Evolutionary conservation across 2,329 filamentous ascomycete species (phyloP), one percentile per base, ranked within the genome.

Genomic region (Bipolaris gigantea): DNA sequence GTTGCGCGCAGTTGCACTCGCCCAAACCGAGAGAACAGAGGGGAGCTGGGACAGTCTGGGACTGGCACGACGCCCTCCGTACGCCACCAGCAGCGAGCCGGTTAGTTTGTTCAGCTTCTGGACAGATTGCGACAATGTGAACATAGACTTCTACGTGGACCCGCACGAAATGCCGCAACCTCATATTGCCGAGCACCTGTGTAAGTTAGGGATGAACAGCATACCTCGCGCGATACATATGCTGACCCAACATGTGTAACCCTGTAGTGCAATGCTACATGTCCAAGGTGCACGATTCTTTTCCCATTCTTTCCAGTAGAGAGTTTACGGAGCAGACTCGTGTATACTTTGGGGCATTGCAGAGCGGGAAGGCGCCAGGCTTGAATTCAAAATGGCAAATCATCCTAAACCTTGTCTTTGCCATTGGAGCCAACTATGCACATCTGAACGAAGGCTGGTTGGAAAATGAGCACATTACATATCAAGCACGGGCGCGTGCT

Each of bases 361-460:
- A 62, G 9, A 55, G 47, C 18, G 63, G 61, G 10, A 65, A 58
- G 11, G 51, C 61, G 15, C 57, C 61, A 2, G 56, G 43, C 4
- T 51, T 67, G 3, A 67, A 60, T 35, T 47, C 49, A 8, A 70
- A 64, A 46, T 77, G 75, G 75, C 67, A 73, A 33, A 71, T 71
- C 7, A 75, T 75, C 16, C 35, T 78, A 48, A 77, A 78, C 36
- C 52, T 78, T 23, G 68, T 78, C 2, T 76, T 78, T 50, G 76
- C 76, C 3, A 74, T 78, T n/a, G 75, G 70, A 4, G 71, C 75
- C 34, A 72, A 71, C 48, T 71, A 75, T 44, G 69, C 70, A n/a
- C 65, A 73, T 48, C 65, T 62, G n/a, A 61, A 70, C 40, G 64
- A 65, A 5, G 54, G 50, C 5, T 69, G 66, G 66, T 55, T 48